These are phyloP conservation scores for Grifola frondosa DNA, from an alignment of 1,284 basidiomycete species.

Conservation along the genomic window DNA sequence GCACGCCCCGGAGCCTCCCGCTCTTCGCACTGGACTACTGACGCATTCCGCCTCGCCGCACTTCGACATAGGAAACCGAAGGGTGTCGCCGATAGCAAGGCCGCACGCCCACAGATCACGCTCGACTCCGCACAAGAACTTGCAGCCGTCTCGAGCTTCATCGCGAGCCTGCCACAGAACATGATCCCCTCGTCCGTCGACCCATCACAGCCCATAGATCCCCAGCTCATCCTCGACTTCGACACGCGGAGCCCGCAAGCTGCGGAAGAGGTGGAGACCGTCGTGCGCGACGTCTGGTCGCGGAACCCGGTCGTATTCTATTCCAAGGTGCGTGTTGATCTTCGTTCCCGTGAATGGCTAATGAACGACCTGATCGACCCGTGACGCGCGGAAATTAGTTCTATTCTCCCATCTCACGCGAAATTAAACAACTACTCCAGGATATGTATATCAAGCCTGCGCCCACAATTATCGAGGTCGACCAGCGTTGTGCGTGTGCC, in stretches of 20 bases:
- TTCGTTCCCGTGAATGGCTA: constrained; percentile 1
- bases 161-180: constrained; percentile 78
- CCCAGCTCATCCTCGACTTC: constrained; percentile 80
- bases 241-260: constrained; percentile 58
- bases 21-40: constrained; percentile 23
- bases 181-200: constrained; percentile 70
- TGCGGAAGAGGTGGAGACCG: constrained; percentile 36
- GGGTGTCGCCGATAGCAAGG: constrained; percentile 15
- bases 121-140: constrained; percentile 68
- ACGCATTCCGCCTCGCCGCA: constrained; percentile 29
- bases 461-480: constrained; percentile 74
- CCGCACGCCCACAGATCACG: constrained; percentile 38
- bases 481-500: constrained; percentile 54
- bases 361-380: neutral
- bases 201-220: constrained; percentile 67
- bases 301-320: constrained; percentile 79
- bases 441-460: constrained; percentile 63
- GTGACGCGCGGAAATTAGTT: constrained; percentile 37
- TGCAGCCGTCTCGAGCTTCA: constrained; percentile 74
- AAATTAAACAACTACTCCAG: constrained; percentile 62
- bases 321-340: constrained; percentile 56
- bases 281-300: constrained; percentile 52
- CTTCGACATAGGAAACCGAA: constrained; percentile 26
- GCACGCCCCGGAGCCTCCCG: constrained; percentile 16
- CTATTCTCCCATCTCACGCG: constrained; percentile 63